These are phyloP conservation scores for Aquilaria yunnanensis DNA, from an alignment of 345 rosid species.

Conservation along the genomic window DNA sequence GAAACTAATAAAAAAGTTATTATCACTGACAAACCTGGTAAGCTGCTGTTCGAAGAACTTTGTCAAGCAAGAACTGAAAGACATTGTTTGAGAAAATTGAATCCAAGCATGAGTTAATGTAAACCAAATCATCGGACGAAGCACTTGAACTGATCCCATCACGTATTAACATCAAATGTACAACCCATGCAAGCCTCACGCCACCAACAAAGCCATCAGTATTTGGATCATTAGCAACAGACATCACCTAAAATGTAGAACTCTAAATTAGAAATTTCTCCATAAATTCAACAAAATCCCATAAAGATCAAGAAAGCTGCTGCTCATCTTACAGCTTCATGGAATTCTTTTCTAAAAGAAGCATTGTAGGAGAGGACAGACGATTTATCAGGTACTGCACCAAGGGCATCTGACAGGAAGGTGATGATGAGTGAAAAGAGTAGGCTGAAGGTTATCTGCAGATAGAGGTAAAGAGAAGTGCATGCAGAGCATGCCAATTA, in stretches of 20 bases:
- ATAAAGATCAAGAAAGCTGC: conserved; percentile 12
- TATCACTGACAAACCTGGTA: conserved; percentile 46
- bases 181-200: conserved; percentile 86
- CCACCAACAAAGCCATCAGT: conserved; percentile 76
- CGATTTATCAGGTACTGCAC: conserved; percentile 71
- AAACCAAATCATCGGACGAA: conserved; percentile 55
- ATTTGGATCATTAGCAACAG: conserved; percentile 42
- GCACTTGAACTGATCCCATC: conserved; percentile 50
- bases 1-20: no score
- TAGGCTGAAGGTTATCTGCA: conserved; percentile 83
- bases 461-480: conserved; percentile 1
- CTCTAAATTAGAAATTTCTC: conserved; percentile 13
- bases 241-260: conserved; percentile 61
- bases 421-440: conserved; percentile 76
- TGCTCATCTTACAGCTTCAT: conserved; percentile 67
- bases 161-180: conserved; percentile 72
- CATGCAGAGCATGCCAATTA: conserved; percentile 3
- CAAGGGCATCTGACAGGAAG: conserved; percentile 85
- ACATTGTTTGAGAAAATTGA: conserved; percentile 64
- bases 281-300: conserved; percentile 9
- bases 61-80: conserved; percentile 76
- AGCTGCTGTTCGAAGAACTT: conserved; percentile 81
- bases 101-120: conserved; percentile 69
- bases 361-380: conserved; percentile 73
- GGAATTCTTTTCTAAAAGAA: conserved; percentile 76